Evolutionary conservation across 2,329 filamentous ascomycete species (phyloP), one percentile per base, ranked within the genome.

Genomic region (Dothideomycetes sp.): DNA sequence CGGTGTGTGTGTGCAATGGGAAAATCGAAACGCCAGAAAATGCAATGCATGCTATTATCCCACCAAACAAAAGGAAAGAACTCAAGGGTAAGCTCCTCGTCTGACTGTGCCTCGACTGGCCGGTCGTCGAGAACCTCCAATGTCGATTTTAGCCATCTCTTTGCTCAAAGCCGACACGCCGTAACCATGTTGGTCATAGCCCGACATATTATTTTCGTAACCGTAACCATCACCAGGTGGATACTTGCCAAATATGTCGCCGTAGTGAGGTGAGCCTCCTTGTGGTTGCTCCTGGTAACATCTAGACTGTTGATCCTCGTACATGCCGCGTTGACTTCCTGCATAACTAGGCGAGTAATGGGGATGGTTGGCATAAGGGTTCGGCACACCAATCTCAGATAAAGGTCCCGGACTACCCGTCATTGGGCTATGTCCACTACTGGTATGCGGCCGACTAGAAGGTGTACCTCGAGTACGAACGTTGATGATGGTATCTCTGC

Each of bases 151-250:
- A 46, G 60, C 77, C 69, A 88, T 73, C 62, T 88, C 83, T 47
- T 84, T 69, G 60, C 82, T 73, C 38, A 88, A 62, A 15, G 80
- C 75, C 70, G 68, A 47, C 74, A 67, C 43, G 70, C 70, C 18
- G 12, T 49, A 52, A 13, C 44, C 53, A 41, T 47, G 49, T 8
- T 41, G 45, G 13, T 38, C 33, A 4, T 51, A 43, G n/a, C 11
- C 37, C 34, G 27, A 29, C 5, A 47, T 53, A 2, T 55, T 52
- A 39, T 47, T 49, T 8, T 40, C 46, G 17, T 33, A 35, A 3
- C 33, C 44, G 27, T 47, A 46, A 6, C 19, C 39, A 6, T 43
- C 36, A 19, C 16, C 27, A 5, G 36, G 17, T 12, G 10, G 30
- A 23, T 41, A 41, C 18, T 43, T 33, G 16, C 33, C 33, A 24